Conservation (phyloP, 2,329 filamentous ascomycete species). For the Aspergillus alliaceus region DNA sequence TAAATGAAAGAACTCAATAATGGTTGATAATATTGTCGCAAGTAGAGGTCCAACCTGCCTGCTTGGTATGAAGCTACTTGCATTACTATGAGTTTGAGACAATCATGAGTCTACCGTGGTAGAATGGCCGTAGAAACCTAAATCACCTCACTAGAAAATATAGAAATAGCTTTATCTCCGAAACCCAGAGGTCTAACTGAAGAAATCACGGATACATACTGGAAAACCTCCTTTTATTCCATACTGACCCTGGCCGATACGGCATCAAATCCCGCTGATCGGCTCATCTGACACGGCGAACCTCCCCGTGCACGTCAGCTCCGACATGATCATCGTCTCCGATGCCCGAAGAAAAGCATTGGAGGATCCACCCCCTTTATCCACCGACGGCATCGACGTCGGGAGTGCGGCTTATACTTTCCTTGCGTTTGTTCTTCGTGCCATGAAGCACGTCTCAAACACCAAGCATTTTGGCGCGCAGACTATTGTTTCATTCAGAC, state of each 20-base stretch:
- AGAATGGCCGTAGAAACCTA: too few species aligned
- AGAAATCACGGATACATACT: too few species aligned
- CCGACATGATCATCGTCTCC: neutral
- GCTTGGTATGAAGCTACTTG: too few species aligned
- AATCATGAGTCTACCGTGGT: too few species aligned
- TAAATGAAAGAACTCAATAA: too few species aligned
- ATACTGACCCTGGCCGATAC: too few species aligned
- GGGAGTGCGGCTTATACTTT: neutral
- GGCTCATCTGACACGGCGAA: neutral
- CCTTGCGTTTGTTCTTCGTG: constrained; percentile 11
- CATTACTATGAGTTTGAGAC: too few species aligned
- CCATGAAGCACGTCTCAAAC: neutral
- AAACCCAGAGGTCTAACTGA: too few species aligned
- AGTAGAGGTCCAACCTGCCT: too few species aligned
- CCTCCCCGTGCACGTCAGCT: neutral
- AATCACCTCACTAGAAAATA: too few species aligned
- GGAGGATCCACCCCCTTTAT: neutral
- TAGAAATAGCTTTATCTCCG: too few species aligned
- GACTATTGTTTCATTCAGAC: neutral
- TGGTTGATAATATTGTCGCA: too few species aligned
- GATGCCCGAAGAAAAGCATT: neutral
- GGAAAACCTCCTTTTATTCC: neutral
- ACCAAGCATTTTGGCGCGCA: neutral
- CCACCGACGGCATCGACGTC: neutral
- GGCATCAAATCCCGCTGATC: neutral